phyloP scores from a whole-genome alignment of 2,329 filamentous ascomycete genomes.

The Apiospora saccharicola region DNA sequence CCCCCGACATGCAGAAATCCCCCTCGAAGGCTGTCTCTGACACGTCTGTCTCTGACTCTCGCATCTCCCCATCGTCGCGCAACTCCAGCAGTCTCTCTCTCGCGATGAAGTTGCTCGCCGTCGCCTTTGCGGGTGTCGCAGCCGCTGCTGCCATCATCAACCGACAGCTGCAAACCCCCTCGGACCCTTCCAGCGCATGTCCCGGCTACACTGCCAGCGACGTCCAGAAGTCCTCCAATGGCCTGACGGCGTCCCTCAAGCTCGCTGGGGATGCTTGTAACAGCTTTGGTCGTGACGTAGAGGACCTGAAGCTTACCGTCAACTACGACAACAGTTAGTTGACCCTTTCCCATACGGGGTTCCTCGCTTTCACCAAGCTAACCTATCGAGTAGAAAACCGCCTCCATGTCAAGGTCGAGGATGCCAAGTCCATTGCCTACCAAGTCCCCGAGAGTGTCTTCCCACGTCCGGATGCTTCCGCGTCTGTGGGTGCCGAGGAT shows the following conservation, averaged over 20 bases:
- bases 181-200: slow-evolving; percentile 51
- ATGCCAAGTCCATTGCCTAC: slow-evolving; percentile 73
- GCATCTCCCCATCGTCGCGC: neutral
- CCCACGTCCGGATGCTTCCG: slow-evolving; percentile 57
- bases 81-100: neutral
- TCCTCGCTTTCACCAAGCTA: slow-evolving; percentile 24
- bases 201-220: slow-evolving; percentile 69
- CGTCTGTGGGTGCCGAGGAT: slow-evolving; percentile 29
- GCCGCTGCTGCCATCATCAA: neutral
- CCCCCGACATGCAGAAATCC: neutral
- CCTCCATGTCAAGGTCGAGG: slow-evolving; percentile 79
- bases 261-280: slow-evolving; percentile 72
- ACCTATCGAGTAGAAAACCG: slow-evolving; percentile 59
- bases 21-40: neutral
- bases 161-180: slow-evolving; percentile 24
- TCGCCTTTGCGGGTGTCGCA: neutral
- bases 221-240: slow-evolving; percentile 55
- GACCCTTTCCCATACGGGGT: too few relatives aligned
- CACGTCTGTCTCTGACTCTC: neutral
- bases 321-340: slow-evolving; percentile 64
- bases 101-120: neutral
- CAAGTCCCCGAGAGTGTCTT: slow-evolving; percentile 77
- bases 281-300: slow-evolving; percentile 73
- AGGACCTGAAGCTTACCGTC: slow-evolving; percentile 67
- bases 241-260: slow-evolving; percentile 67